A percentile compares a stretch with the other conserved stretches of the same genome.
Conservation (phyloP, 129 eudicot genomes). For the Logfia minima region DNA sequence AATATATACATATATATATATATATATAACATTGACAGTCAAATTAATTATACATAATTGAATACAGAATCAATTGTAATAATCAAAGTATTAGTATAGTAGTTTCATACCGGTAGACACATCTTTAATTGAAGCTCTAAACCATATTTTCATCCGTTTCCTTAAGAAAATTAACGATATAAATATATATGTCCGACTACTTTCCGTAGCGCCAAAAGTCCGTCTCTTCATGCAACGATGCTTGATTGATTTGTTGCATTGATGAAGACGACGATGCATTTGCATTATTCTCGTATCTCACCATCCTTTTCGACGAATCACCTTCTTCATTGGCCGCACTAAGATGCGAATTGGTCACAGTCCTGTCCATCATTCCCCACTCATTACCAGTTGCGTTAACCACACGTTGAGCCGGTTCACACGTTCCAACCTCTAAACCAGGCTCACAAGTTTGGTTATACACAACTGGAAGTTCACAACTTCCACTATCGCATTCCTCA, state of each 20-base stretch:
- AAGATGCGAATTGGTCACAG: constrained; percentile 37
- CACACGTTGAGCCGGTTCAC: constrained; percentile 37
- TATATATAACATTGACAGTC: not conserved
- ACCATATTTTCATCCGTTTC: constrained; percentile 7
- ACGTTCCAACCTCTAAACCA: constrained; percentile 42
- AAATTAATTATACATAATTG: constrained; percentile 20
- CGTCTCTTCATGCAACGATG: constrained; percentile 63
- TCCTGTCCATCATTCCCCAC: constrained; percentile 63
- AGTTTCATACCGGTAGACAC: constrained; percentile 24
- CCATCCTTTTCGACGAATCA: constrained; percentile 31
- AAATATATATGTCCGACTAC: constrained; percentile 35
- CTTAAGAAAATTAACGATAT: constrained; percentile 16
- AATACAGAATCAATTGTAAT: constrained; percentile 34
- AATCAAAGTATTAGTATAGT: constrained; percentile 27
- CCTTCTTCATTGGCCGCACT: constrained; percentile 30
- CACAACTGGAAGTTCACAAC: constrained; percentile 43
- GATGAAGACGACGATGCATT: constrained; percentile 41
- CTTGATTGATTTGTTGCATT: constrained; percentile 57
- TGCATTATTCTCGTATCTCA: constrained; percentile 35
- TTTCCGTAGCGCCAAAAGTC: constrained; percentile 83
- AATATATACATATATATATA: no score
- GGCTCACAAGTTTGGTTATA: constrained; percentile 37
- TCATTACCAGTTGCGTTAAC: constrained; percentile 38
- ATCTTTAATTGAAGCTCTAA: constrained; percentile 31
- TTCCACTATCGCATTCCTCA: constrained; percentile 57